These are phyloP conservation scores for Lyophyllum semitale DNA, from an alignment of 768 basidiomycete genomes.

Conservation along the genomic window DNA sequence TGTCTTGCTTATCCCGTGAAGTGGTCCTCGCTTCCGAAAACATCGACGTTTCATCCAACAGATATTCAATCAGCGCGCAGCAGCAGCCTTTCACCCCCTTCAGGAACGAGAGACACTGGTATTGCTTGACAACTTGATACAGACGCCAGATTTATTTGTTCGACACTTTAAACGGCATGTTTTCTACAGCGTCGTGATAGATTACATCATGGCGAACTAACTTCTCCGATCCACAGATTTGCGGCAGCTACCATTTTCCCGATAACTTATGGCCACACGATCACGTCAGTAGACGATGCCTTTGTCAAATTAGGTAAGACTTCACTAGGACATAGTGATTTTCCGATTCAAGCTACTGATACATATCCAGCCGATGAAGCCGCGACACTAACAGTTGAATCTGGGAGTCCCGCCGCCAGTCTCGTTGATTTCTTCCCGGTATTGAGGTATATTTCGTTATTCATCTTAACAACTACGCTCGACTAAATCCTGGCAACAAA, in stretches of 20 bases:
- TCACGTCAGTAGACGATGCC: conserved; percentile 43
- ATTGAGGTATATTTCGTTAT: conserved; percentile 32
- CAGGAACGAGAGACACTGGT: conserved; percentile 44
- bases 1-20: conserved; percentile 15
- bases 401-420: conserved; percentile 46
- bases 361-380: conserved; percentile 43
- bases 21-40: conserved; percentile 53
- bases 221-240: conserved; percentile 31
- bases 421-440: conserved; percentile 52
- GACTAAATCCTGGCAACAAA: not conserved
- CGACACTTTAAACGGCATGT: conserved; percentile 45
- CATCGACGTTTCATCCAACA: conserved; percentile 54
- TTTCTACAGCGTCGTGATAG: not conserved
- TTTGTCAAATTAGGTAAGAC: conserved; percentile 44
- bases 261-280: conserved; percentile 49
- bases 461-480: not conserved
- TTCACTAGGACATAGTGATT: not conserved
- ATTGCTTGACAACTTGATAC: conserved; percentile 40
- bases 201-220: not conserved
- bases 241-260: conserved; percentile 49
- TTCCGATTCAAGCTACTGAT: conserved; percentile 6
- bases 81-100: conserved; percentile 39
- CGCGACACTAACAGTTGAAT: conserved; percentile 44
- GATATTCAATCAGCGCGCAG: conserved; percentile 46
- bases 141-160: conserved; percentile 38